A percentile compares a stretch with the other conserved stretches of the same genome.
Conservation (phyloP, 306 rosid genomes). For the Cicer arietinum region DNA sequence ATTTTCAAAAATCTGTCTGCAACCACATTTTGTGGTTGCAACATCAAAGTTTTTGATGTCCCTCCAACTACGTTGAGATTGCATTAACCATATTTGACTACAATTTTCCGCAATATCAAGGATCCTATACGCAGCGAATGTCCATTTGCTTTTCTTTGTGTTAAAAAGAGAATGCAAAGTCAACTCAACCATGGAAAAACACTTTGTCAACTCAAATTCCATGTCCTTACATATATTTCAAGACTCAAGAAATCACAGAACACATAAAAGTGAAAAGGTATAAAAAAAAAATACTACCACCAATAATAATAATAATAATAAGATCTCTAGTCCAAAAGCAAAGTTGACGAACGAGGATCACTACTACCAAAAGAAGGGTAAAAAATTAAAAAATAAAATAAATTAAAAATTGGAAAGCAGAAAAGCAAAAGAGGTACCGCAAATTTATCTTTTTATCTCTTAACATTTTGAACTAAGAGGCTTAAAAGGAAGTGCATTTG, state of each 20-base stretch:
- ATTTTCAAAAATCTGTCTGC: not conserved
- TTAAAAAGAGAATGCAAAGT: not conserved
- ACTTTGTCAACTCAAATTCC: constrained; percentile 27
- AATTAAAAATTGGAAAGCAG: not conserved
- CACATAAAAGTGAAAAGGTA: constrained; percentile 1
- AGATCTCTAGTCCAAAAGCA: not conserved
- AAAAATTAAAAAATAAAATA: not conserved
- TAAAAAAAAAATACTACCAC: not conserved
- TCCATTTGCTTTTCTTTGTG: constrained; percentile 10
- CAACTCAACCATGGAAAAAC: constrained; percentile 2
- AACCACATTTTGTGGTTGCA: not conserved
- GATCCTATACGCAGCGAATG: not conserved
- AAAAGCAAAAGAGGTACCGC: constrained; percentile 14
- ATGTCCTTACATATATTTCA: not conserved
- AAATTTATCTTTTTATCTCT: not conserved
- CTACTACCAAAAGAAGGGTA: too few relatives aligned
- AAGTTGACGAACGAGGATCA: constrained; percentile 6
- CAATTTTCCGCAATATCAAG: not conserved
- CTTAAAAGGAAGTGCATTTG: constrained; percentile 24
- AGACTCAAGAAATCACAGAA: not conserved
- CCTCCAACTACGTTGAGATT: not conserved
- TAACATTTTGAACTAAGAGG: not conserved
- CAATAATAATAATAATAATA: not conserved
- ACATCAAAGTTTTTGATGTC: not conserved
- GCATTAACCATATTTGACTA: not conserved